A percentile compares a stretch with the other conserved stretches of the same genome.
phyloP scores from a whole-genome alignment of 495 filamentous ascomycete genomes.

The Neurospora discreta region DNA sequence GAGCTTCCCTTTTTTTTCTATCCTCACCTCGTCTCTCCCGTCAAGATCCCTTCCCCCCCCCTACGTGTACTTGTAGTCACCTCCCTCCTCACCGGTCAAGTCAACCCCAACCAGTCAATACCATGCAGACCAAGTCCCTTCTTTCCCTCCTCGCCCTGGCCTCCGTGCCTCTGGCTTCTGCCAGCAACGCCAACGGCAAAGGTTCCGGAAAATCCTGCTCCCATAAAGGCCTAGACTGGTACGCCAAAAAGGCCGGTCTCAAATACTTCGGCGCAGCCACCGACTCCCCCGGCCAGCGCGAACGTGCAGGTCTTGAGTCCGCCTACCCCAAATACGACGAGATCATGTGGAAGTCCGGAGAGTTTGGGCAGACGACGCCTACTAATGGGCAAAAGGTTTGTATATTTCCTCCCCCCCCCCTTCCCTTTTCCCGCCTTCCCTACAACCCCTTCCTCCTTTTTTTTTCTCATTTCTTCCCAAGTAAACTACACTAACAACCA shows the following conservation, averaged over 20 bases:
- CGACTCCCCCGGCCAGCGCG: constrained; percentile 29
- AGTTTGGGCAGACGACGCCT: constrained; percentile 43
- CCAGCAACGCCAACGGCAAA: neutral
- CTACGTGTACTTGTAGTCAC: no score
- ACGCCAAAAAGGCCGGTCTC: constrained; percentile 29
- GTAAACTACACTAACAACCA: neutral
- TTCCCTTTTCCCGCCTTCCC: neutral
- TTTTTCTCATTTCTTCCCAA: no score
- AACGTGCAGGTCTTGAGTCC: constrained; percentile 20
- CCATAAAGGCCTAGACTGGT: constrained; percentile 15
- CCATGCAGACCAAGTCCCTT: neutral
- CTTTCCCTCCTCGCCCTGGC: constrained; percentile 3
- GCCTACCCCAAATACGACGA: constrained; percentile 18
- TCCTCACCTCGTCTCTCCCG: neutral
- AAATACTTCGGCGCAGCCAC: constrained; percentile 41
- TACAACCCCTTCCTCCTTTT: no score
- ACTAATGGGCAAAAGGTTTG: constrained; percentile 37
- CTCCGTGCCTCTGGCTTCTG: constrained; percentile 4
- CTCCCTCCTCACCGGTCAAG: neutral
- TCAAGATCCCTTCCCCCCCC: neutral
- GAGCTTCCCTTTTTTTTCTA: neutral
- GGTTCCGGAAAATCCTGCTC: neutral
- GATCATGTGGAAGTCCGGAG: constrained; percentile 27
- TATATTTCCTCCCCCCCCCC: neutral
- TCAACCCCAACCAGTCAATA: neutral